Evolutionary conservation across 805 yeast genomes (phyloP), one percentile per base, ranked within the genome.

Genomic region (Pichia deserticola): DNA sequence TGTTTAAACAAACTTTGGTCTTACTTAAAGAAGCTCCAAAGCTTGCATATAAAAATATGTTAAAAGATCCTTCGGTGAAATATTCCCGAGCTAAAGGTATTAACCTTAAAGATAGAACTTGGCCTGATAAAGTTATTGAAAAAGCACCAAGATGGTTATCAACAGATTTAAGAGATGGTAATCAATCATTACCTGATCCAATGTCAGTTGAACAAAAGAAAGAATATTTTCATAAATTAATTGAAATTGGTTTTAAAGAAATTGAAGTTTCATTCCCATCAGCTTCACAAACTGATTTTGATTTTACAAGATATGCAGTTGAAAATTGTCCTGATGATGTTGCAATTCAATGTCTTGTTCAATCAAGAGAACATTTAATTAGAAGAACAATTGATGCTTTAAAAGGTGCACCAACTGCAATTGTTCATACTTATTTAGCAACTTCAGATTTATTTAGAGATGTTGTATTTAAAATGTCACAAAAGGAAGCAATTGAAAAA

Each of bases 71-170:
- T 3, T 78, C 85, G 30, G 57, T 57, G 33, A 84, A 84, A 64
- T 84, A 84, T 65, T 68, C 69, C 20, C 70, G 84, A 27, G 79
- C 78, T 57, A 71, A 75, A 50, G 77, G 79, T 32, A 72, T 84
- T 37, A 62, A 74, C 20, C 69, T 84, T 49, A 77, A 79, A 30
- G 76, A 82, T 62, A 74, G 92, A 65, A 74, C 77, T 41, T 84
- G 92, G 92, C 92, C 92, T 25, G 68, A 75, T 57, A 80, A 79
- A 43, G 66, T 74, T 42, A 80, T 84, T 58, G 75, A 77, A 44
- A 81, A 81, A 63, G 84, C 89, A 5, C 92, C 92, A 54, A 74
- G 89, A 62, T 84, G 92, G 92, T 72, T 84, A 48, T 79, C 88
- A 8, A 84, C 92, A 1, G 92, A 84, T 66, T 72, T 84, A 55